Evolutionary conservation across 2,329 filamentous ascomycete species (phyloP), one percentile per base, ranked within the genome.

Genomic region (Diaporthe humulicola): DNA sequence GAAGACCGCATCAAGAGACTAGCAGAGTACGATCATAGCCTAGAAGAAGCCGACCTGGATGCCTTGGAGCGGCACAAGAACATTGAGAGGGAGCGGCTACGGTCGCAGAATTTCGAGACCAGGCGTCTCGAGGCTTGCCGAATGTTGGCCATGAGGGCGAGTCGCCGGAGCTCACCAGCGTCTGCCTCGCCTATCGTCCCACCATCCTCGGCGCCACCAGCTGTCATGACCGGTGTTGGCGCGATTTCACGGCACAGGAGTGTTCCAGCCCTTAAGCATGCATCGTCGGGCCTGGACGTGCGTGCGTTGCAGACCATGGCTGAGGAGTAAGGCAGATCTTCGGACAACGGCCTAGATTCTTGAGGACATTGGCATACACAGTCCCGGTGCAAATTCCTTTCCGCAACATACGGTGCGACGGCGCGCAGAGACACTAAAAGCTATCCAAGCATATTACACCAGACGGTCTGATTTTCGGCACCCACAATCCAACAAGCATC

Each of bases 101-200:
- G 87, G 66, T 90, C 88, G 71, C 83, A 83, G 9, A 74, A 80
- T 1, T 91, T 91, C 77, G 89, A 91, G 79, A 75, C 79, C 71
- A 86, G 80, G 76, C 85, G 89, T 56, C 82, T 82, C 54, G 86
- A 88, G 75, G 88, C 88, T 3, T 80, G 86, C 28, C 82, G 82
- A 28, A 83, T 83, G 54, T 76, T 90, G 36, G 79, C 81, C 50
- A 72, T 75, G 73, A 73, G 73, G 56, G 71, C 67, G 45, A 76
- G 75, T 52, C 71, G 71, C 25, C 70, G 54, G 56, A 70, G 54
- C 33, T 76, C 75, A 15, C 75, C 75, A 14, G 71, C 73, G 6
- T 50, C 48, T 36, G 36, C 57, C 15, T 60, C 58, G n/a, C 74
- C n/a, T 1, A 52, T 70, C 2, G 48, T 33, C 9, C 72, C 74